Conservation (phyloP, 345 rosid species). For the Schrenkiella parvula region DNA sequence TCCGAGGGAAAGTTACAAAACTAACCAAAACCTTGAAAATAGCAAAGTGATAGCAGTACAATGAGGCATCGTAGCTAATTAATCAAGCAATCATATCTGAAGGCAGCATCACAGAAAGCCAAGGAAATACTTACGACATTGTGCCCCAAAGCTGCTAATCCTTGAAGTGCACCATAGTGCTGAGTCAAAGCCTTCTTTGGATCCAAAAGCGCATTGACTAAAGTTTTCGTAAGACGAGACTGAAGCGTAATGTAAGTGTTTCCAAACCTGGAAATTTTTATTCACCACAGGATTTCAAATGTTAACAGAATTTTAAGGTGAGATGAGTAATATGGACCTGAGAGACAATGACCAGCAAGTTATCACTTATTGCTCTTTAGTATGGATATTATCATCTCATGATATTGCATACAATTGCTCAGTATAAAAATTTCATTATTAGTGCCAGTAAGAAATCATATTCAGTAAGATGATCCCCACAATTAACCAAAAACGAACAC, state of each 20-base stretch:
- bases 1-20: not conserved
- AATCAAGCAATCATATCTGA: not conserved
- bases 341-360: not conserved
- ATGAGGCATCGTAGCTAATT: not conserved
- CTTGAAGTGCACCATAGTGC: slow-evolving; percentile 97
- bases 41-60: not conserved
- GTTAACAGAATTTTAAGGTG: not conserved
- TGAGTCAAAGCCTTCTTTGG: slow-evolving; percentile 83
- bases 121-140: slow-evolving; percentile 66
- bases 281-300: slow-evolving; percentile 12
- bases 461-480: not conserved
- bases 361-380: not conserved
- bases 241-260: slow-evolving; percentile 74
- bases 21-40: not conserved
- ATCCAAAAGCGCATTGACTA: slow-evolving; percentile 82
- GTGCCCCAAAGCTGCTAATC: slow-evolving; percentile 85
- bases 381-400: not conserved
- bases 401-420: not conserved
- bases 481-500: slow-evolving; percentile 1
- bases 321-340: not conserved
- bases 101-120: not conserved
- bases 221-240: slow-evolving; percentile 85
- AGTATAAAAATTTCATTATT: not conserved
- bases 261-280: slow-evolving; percentile 61
- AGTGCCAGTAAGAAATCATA: not conserved